Evolutionary conservation across 345 rosid genomes (phyloP).

Genomic region (Syzygium aqueum): DNA sequence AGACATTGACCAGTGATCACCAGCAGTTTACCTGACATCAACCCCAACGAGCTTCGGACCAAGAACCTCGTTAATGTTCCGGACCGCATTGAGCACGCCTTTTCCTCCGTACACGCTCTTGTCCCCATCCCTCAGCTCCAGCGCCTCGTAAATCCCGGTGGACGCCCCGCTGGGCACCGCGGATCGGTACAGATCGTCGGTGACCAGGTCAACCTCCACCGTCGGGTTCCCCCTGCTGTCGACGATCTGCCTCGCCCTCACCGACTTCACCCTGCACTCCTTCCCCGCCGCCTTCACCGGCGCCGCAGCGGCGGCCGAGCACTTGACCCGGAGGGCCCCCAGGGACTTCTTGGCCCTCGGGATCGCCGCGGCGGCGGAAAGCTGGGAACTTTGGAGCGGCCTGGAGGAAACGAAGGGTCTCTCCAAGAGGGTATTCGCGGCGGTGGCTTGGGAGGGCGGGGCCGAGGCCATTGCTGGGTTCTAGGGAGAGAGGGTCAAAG

Average conservation of each 20-base stretch:
- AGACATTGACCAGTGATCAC: background rate
- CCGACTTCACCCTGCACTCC: conserved; percentile 56
- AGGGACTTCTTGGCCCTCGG: background rate
- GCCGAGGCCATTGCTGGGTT: conserved; percentile 44
- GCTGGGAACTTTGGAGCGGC: conserved; percentile 9
- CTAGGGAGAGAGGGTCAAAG: background rate
- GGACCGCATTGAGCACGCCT: conserved; percentile 78
- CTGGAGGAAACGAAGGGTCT: conserved; percentile 21
- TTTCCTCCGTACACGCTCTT: conserved; percentile 80
- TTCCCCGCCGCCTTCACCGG: conserved; percentile 14
- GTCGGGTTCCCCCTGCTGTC: conserved; percentile 99
- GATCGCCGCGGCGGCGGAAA: conserved; percentile 3
- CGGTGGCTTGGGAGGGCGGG: conserved; percentile 7
- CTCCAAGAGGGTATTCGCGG: background rate
- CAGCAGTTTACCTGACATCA: conserved; percentile 64
- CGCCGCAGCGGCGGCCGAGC: conserved; percentile 32
- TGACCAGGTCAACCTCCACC: conserved; percentile 90
- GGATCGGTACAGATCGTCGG: conserved; percentile 71
- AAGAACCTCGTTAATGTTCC: conserved; percentile 60
- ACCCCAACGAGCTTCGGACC: conserved; percentile 86
- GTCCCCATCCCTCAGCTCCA: conserved; percentile 93
- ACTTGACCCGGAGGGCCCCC: conserved; percentile 15
- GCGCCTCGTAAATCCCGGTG: conserved; percentile 93
- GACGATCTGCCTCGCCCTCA: conserved; percentile 94
- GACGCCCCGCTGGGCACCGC: conserved; percentile 99